Evolutionary conservation across 2,329 filamentous ascomycete genomes (phyloP).

Genomic region (Colletotrichum liriopes): DNA sequence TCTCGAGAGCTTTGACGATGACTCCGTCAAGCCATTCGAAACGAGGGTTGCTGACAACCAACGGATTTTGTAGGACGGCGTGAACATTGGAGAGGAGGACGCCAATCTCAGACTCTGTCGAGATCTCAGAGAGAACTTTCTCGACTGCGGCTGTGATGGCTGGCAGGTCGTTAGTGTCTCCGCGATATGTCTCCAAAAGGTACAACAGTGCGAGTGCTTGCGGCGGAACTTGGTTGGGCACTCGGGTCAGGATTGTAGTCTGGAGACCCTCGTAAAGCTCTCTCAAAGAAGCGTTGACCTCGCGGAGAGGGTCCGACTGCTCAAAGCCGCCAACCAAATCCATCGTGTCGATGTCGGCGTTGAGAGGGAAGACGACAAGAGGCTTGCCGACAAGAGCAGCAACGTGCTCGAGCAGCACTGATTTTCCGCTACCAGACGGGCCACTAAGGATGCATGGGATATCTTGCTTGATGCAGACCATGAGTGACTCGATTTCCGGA

Average conservation of each 20-base stretch:
- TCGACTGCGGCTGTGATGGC: conserved; percentile 57
- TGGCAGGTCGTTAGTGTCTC: conserved; percentile 56
- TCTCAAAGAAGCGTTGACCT: conserved; percentile 72
- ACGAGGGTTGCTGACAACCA: conserved; percentile 78
- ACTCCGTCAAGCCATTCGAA: conserved; percentile 98
- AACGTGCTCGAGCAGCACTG: conserved; percentile 82
- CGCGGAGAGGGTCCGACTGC: conserved; percentile 86
- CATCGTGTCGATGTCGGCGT: conserved; percentile 96
- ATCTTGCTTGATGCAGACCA: conserved; percentile 88
- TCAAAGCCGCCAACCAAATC: conserved; percentile 98
- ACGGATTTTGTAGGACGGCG: conserved; percentile 66
- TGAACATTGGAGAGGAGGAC: conserved; percentile 64
- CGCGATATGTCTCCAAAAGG: conserved; percentile 60
- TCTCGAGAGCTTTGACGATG: conserved; percentile 87
- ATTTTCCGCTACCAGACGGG: conserved; percentile 89
- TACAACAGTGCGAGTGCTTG: conserved; percentile 67
- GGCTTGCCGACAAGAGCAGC: conserved; percentile 84
- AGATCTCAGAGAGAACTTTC: conserved; percentile 58
- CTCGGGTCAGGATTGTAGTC: conserved; percentile 61
- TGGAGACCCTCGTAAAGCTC: conserved; percentile 68
- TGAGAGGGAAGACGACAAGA: conserved; percentile 88
- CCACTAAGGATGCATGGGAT: conserved; percentile 94
- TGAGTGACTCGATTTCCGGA: conserved; percentile 84
- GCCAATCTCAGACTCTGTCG: conserved; percentile 63
- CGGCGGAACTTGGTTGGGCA: conserved; percentile 63